phyloP scores from a whole-genome alignment of 305 asterid species.

The Plantago lanceolata region DNA sequence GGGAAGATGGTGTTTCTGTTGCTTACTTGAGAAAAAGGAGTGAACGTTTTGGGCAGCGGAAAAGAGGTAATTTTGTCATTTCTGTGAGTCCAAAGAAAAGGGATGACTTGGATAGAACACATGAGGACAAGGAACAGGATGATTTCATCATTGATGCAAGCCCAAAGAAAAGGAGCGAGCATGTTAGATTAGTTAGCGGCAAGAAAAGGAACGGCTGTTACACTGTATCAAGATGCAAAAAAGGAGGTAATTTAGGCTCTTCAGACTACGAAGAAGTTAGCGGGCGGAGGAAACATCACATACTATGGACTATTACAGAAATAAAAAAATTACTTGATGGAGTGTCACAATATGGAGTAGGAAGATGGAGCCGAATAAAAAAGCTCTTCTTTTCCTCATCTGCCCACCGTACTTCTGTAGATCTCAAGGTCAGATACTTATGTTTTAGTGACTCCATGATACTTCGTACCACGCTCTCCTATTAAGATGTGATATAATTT shows the following conservation, averaged over 20 bases:
- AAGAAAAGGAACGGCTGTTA: conserved; percentile 21
- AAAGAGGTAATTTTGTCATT: conserved; percentile 16
- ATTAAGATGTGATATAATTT: conserved; percentile 7
- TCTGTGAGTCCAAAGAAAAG: conserved; percentile 26
- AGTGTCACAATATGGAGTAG: conserved; percentile 77
- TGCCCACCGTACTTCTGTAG: conserved; percentile 79
- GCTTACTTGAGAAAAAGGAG: conserved; percentile 13
- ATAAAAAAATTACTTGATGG: conserved; percentile 73
- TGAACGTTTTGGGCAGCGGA: conserved; percentile 21
- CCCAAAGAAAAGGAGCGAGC: conserved; percentile 26
- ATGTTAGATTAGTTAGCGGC: conserved; percentile 10
- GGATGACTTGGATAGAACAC: conserved; percentile 16
- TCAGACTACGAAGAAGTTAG: conserved; percentile 41
- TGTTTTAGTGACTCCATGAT: not conserved
- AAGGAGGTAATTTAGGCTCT: conserved; percentile 24
- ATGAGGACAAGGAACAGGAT: conserved; percentile 23
- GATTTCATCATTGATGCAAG: conserved; percentile 9
- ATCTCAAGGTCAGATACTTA: conserved; percentile 61
- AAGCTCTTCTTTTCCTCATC: conserved; percentile 67
- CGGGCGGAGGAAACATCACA: conserved; percentile 69
- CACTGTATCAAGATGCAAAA: conserved; percentile 22
- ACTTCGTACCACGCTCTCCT: not conserved
- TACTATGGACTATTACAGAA: conserved; percentile 74
- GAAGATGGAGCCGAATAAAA: conserved; percentile 85
- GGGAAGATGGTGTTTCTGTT: conserved; percentile 18